Conservation (phyloP, 75 land plant species). For the Ceratopteris richardii region DNA sequence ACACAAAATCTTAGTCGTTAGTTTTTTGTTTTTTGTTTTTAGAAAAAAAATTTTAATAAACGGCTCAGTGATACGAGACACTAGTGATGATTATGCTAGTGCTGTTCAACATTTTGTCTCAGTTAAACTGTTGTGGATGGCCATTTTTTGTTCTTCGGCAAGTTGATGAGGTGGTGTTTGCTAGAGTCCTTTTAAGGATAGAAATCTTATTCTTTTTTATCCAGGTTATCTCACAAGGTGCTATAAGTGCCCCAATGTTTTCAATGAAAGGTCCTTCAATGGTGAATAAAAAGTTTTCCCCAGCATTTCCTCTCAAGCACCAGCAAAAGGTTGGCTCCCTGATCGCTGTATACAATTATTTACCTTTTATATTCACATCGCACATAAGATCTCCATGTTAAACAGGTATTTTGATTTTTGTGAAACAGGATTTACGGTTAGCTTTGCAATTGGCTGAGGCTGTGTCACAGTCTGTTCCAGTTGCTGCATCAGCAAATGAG, state of each 20-base stretch:
- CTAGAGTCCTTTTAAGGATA: no score
- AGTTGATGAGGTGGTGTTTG: no score
- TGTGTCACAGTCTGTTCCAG: constrained; percentile 63
- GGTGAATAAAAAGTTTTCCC: constrained; percentile 51
- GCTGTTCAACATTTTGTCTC: no score
- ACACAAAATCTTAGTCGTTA: no score
- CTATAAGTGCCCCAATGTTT: constrained; percentile 78
- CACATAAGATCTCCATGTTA: no score
- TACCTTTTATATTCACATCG: not conserved
- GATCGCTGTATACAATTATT: not conserved
- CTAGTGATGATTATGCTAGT: no score
- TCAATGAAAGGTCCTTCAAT: constrained; percentile 82
- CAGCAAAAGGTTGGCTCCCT: constrained; percentile 69
- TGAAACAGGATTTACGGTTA: constrained; percentile 59
- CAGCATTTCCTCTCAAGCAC: constrained; percentile 93
- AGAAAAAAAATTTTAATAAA: no score
- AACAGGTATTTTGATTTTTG: not conserved
- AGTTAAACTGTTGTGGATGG: no score
- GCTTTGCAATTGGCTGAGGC: constrained; percentile 73
- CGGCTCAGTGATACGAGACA: no score
- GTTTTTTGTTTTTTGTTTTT: no score
- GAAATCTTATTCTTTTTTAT: not conserved
- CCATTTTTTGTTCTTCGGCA: no score
- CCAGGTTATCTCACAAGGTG: constrained; percentile 72
- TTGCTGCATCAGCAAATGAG: constrained; percentile 91